phyloP scores from a whole-genome alignment of 2,329 filamentous ascomycete genomes.

The Alternaria atra region DNA sequence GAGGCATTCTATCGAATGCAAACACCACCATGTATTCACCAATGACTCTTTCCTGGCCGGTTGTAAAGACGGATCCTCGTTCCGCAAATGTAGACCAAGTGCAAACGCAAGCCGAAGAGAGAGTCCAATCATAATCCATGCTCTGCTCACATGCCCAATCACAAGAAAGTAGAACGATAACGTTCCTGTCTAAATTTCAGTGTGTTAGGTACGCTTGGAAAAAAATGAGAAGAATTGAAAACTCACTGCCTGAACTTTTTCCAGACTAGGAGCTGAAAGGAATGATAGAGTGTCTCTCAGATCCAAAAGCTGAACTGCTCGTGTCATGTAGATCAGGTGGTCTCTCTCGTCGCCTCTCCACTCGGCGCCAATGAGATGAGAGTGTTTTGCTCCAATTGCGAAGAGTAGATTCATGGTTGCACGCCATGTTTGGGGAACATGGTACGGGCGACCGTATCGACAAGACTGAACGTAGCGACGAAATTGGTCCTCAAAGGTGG shows the following conservation, averaged over 20 bases:
- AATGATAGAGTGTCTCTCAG: constrained; percentile 30
- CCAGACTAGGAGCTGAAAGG: constrained; percentile 44
- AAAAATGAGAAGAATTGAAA: constrained; percentile 29
- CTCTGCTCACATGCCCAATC: constrained; percentile 40
- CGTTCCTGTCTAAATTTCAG: constrained; percentile 26
- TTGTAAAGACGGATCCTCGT: constrained; percentile 38
- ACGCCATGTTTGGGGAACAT: constrained; percentile 39
- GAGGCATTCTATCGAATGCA: constrained; percentile 51
- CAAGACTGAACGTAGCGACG: constrained; percentile 23
- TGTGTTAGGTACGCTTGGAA: constrained; percentile 1
- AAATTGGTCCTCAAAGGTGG: constrained; percentile 32
- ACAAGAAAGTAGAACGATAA: constrained; percentile 39
- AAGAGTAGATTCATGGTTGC: constrained; percentile 54
- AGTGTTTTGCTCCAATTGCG: constrained; percentile 53
- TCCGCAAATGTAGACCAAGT: constrained; percentile 52
- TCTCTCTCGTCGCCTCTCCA: constrained; percentile 45
- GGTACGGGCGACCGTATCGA: constrained; percentile 14
- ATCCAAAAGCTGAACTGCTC: constrained; percentile 36
- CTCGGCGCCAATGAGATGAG: constrained; percentile 41
- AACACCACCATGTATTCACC: constrained; percentile 52
- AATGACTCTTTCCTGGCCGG: constrained; percentile 44
- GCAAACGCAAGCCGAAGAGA: constrained; percentile 49
- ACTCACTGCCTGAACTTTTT: constrained; percentile 51
- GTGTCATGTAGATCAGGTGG: constrained; percentile 51
- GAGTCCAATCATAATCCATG: constrained; percentile 50